Evolutionary conservation across 2,329 filamentous ascomycete genomes (phyloP), one percentile per base, ranked within the genome.

Genomic region (Diaporthe helianthi): DNA sequence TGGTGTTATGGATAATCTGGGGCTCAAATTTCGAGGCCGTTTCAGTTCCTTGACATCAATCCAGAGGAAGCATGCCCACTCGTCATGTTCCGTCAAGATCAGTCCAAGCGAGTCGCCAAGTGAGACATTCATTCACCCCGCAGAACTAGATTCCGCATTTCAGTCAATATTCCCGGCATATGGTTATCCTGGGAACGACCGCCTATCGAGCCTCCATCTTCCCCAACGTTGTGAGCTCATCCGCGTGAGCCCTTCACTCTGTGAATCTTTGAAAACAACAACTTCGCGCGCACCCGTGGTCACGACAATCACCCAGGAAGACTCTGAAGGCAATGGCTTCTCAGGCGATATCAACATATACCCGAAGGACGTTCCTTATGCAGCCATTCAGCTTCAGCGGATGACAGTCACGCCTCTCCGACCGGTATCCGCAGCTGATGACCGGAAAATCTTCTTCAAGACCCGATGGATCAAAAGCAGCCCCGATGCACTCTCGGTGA

Each of bases 21-120:
- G 71, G 7, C 58, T 54, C 9, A 36, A n/a, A 4, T 72, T 58
- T 26, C 55, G 49, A 15, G 68, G 55, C n/a, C 49, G 12, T 7
- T 70, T 72, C n/a, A 26, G 26, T 6, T 46, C 68, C 4, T 22
- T 72, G 2, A 24, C 60, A 0, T 13, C n/a, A 3, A 31, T 67
- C 41, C 36, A 26, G 26, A 12, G 65, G 10, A 67, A 67, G n/a
- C 38, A n/a, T 13, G 29, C 7, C n/a, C n/a, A 24, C 1, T 29
- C 65, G 1, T 66, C 64, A 15, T 65, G 63, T 29, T n/a, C 38
- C 22, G 63, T 52, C 17, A 53, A 65, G 47, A 31, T 51, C 17
- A 1, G 0, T 33, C 33, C 19, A 3, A 41, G 67, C 12, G 36
- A 44, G 4, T 15, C 44, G 4, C 2, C 17, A n/a, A 15, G 38